A percentile compares a stretch with the other conserved stretches of the same genome.
Evolutionary conservation across 129 eudicot genomes (phyloP).

Genomic region (Helichrysum umbraculigerum): DNA sequence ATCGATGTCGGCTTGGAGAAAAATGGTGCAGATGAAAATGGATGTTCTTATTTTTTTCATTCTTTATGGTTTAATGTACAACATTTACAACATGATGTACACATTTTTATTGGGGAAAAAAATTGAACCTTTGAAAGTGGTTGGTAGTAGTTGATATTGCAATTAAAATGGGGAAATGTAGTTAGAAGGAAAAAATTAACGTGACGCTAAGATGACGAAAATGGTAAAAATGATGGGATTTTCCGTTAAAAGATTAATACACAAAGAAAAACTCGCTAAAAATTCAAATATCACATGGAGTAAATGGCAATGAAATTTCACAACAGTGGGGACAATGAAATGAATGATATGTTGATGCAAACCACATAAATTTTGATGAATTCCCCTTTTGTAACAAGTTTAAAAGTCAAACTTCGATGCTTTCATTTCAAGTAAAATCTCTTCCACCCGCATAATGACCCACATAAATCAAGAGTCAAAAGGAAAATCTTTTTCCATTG

Average conservation of each 20-base stretch:
- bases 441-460: background rate
- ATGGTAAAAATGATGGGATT: background rate
- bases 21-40: too few species aligned
- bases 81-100: background rate
- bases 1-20: too few species aligned
- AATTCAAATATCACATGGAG: too few species aligned
- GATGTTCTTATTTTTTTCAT: too few species aligned
- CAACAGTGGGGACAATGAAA: background rate
- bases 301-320: too few species aligned
- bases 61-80: too few species aligned
- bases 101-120: too few species aligned
- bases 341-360: background rate
- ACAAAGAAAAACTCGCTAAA: too few species aligned
- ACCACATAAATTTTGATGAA: constrained; percentile 14
- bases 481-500: background rate
- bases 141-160: background rate
- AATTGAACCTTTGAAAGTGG: too few species aligned
- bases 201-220: background rate
- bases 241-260: too few species aligned
- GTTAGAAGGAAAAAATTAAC: too few species aligned
- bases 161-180: too few species aligned
- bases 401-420: constrained; percentile 25
- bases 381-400: constrained; percentile 21
- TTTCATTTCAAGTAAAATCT: constrained; percentile 19
- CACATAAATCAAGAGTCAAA: constrained; percentile 13